Percentiles rank a stretch among this genome's conserved stretches.
Conservation (phyloP, 139 green algal genomes). For the Yamagishiella unicocca region DNA sequence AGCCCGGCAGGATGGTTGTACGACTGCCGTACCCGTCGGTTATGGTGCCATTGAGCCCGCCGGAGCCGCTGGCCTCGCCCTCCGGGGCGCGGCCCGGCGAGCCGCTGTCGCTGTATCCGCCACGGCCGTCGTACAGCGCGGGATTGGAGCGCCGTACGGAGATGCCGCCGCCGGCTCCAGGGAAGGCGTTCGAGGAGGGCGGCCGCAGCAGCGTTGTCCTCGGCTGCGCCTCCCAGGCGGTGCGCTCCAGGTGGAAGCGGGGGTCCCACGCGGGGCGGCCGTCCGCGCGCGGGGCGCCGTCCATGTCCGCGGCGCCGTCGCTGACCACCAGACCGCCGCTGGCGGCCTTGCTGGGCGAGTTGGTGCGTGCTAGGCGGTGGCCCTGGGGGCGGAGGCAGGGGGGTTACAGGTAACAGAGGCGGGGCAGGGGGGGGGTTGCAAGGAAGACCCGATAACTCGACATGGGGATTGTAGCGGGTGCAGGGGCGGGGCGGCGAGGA, state of each 20-base stretch:
- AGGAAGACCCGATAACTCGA: no score
- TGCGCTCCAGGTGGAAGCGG: not conserved
- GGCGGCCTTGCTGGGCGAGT: not conserved
- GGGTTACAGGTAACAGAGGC: no score
- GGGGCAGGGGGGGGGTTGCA: no score
- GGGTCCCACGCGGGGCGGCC: slow-evolving; percentile 10
- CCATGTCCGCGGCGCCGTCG: not conserved
- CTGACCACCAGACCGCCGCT: not conserved
- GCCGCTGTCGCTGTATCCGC: not conserved
- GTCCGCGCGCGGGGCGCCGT: not conserved
- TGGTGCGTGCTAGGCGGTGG: not conserved
- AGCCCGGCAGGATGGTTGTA: not conserved
- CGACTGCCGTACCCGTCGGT: not conserved
- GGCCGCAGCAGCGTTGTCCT: slow-evolving; percentile 21
- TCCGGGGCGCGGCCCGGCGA: not conserved
- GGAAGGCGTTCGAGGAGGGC: slow-evolving; percentile 15
- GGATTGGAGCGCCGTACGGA: not conserved
- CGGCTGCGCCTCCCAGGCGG: slow-evolving; percentile 13
- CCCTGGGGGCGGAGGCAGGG: no score
- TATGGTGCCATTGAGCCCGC: not conserved
- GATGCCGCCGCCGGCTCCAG: not conserved
- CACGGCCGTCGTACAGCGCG: not conserved
- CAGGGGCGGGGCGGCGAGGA: no score
- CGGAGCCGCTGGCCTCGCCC: not conserved
- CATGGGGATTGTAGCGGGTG: no score